phyloP scores from a whole-genome alignment of 495 filamentous ascomycete species.

The Hypoxylon rickii region DNA sequence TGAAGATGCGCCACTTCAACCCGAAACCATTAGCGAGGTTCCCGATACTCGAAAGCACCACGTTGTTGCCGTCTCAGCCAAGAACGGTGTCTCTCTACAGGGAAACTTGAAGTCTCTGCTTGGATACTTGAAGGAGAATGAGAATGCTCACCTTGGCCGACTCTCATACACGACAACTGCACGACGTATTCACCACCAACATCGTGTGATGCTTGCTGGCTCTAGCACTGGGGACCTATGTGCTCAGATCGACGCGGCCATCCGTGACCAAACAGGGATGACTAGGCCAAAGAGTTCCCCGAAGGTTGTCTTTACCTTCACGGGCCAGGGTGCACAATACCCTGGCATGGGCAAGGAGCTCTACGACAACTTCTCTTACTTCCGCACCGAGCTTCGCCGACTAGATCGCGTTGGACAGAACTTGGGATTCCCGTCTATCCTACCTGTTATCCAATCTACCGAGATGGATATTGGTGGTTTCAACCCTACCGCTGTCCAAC shows the following conservation, averaged over 20 bases:
- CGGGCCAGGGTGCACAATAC: background rate
- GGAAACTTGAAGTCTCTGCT: slow-evolving; percentile 38
- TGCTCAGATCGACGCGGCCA: slow-evolving; percentile 17
- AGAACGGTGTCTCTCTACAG: slow-evolving; percentile 37
- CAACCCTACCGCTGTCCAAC: slow-evolving; percentile 54
- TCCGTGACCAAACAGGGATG: slow-evolving; percentile 22
- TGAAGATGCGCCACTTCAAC: slow-evolving; percentile 48
- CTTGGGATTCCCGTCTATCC: slow-evolving; percentile 61
- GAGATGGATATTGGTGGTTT: slow-evolving; percentile 29
- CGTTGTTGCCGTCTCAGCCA: slow-evolving; percentile 55
- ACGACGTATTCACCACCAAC: slow-evolving; percentile 68
- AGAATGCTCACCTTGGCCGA: slow-evolving; percentile 33
- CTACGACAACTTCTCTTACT: slow-evolving; percentile 57
- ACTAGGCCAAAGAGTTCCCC: slow-evolving; percentile 22
- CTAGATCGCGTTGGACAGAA: slow-evolving; percentile 61
- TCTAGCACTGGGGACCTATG: slow-evolving; percentile 39
- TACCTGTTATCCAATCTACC: slow-evolving; percentile 55
- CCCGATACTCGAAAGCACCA: slow-evolving; percentile 46
- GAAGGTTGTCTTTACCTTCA: slow-evolving; percentile 34
- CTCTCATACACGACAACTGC: slow-evolving; percentile 76
- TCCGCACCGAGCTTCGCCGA: slow-evolving; percentile 61
- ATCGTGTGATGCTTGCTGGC: slow-evolving; percentile 57
- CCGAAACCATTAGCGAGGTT: background rate
- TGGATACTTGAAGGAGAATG: slow-evolving; percentile 50
- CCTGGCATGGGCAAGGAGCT: background rate